Evolutionary conservation across 2,329 filamentous ascomycete genomes (phyloP), one percentile per base, ranked within the genome.

Genomic region (Fusarium verticillioides): DNA sequence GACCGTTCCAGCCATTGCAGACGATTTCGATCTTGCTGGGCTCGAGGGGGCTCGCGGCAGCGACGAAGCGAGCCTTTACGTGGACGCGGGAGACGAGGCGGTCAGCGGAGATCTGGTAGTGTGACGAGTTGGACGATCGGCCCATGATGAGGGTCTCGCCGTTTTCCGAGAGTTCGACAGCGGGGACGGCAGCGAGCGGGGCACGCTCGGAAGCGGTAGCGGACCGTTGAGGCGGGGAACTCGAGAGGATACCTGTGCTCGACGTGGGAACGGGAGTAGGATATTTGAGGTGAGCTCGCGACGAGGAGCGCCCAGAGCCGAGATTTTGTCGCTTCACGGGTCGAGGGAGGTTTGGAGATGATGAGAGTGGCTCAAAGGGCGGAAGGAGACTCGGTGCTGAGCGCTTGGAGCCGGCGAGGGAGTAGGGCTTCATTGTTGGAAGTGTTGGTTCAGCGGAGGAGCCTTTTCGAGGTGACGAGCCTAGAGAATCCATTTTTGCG

Each of bases 1-100:
- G 87, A 21, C 96, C 96, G 82, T 99, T 99, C 96, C 96, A 98
- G 28, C 96, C 96, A 78, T 93, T 90, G 86, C 96, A 99, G 78
- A 94, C 88, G 77, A 99, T 93, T 82, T 97, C 94, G 52, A 99
- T 90, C 82, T 91, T 92, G 81, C 93, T 94, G 70, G 90, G 87
- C 75, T 94, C 91, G 77, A 94, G 88, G 9, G 89, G 88, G 62
- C 89, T 87, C 26, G 87, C 84, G 18, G 94, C 90, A 28, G 92
- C 88, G 72, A 96, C 89, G 82, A 95, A 99, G 60, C 91, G 90
- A 72, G 95, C 95, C 83, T 94, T 93, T 82, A 98, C 93, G 81
- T 99, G 96, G 30, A 98, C 90, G 79, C 96, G 93, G 78, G 96
- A 98, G 72, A 99, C 94, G 67, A 97, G 90, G 52, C 95, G 93